phyloP scores from a whole-genome alignment of 2,329 filamentous ascomycete genomes.

The Biscogniauxia sp. region DNA sequence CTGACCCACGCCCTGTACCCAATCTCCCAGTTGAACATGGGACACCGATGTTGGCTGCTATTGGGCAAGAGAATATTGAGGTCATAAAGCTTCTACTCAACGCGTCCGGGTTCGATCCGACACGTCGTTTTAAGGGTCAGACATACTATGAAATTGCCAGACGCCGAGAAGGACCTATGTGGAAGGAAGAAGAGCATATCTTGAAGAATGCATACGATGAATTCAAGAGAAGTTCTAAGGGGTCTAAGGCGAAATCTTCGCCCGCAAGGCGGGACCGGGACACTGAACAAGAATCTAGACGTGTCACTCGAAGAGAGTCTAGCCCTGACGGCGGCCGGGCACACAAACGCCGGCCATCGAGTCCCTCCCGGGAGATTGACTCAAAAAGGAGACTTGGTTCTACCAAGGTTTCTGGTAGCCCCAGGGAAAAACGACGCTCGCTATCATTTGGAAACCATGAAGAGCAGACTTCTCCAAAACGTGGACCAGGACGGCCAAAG shows the following conservation, averaged over 20 bases:
- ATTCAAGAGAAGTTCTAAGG: constrained; percentile 53
- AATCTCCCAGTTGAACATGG: constrained; percentile 67
- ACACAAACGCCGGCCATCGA: constrained; percentile 48
- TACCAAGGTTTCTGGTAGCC: constrained; percentile 39
- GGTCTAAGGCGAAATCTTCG: constrained; percentile 52
- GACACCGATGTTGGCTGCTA: constrained; percentile 91
- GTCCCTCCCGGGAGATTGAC: constrained; percentile 47
- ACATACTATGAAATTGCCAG: constrained; percentile 87
- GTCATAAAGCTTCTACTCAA: constrained; percentile 78
- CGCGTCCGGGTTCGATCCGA: constrained; percentile 78
- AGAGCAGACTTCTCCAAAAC: constrained; percentile 47
- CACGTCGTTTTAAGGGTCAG: constrained; percentile 70
- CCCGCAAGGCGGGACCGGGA: constrained; percentile 43
- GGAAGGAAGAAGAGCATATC: constrained; percentile 82
- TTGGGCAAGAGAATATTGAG: constrained; percentile 82
- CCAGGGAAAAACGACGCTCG: constrained; percentile 49
- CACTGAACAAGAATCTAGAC: constrained; percentile 42
- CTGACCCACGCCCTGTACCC: constrained; percentile 66
- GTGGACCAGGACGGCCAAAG: constrained; percentile 51
- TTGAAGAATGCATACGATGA: constrained; percentile 74
- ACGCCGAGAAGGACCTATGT: constrained; percentile 78
- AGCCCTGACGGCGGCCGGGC: constrained; percentile 42
- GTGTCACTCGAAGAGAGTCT: constrained; percentile 41
- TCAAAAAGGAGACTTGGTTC: constrained; percentile 41
- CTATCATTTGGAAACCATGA: constrained; percentile 45